Evolutionary conservation across 129 eudicot species (phyloP), one percentile per base, ranked within the genome.

Genomic region (Scalesia atractyloides): DNA sequence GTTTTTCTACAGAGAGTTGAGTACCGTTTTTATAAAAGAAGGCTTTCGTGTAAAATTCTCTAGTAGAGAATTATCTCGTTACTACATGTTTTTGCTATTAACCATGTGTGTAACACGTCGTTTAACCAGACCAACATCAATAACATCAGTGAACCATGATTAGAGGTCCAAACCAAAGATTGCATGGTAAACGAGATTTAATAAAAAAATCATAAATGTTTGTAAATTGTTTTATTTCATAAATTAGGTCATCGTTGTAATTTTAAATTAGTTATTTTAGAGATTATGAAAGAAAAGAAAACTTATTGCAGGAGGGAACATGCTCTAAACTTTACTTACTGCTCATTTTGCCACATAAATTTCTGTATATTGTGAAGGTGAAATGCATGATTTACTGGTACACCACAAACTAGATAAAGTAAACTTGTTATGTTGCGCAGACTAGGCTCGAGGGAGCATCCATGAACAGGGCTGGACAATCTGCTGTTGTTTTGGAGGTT

Each of bases 401-500:
- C 65, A 15, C 17, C 3, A 18, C 75, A 53, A 37, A 52, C 18
- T 52, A 39, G 16, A 43, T 56, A 60, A 44, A 26, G 11, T 16
- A 2, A 50, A 20, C 3, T n/a, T 58, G 12, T 37, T 43, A 26
- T 73, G 64, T 64, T 46, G 41, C 64, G 34, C 91, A 95, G 99
- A 86, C 95, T 5, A 88, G 99, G 85, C 93, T 95, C 34, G 99
- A 95, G 82, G 91, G 99, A 49, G 76, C 85, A 73, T 88, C 96
- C 33, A 88, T 87, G 22, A 86, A 88, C 70, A 73, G 65, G 65
- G 79, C 79, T 15, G 89, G 91, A 72, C 97, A 86, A 65, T 86
- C 90, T 74, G 94, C 97, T 81, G 91, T 88, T 63, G 97, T 90
- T 46, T 70, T 95, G 82, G 99, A 95, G 99, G 99, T 94, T 49